Evolutionary conservation across 1,284 basidiomycete species (phyloP).

Genomic region (Fomes fomentarius): DNA sequence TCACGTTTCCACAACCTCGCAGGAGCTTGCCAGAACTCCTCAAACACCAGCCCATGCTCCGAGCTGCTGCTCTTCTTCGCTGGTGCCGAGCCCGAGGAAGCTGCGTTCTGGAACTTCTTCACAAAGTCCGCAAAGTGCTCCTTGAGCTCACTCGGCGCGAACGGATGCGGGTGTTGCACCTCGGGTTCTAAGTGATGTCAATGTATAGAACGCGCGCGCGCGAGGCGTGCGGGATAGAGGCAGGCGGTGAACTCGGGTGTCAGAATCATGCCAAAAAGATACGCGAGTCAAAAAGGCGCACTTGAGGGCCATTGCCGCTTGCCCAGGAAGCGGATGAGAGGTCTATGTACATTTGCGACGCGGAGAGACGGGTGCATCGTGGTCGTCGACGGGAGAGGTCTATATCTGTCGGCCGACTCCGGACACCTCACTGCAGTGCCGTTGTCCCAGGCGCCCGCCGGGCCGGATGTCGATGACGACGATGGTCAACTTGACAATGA

Average conservation of each 20-base stretch:
- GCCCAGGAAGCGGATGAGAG: slow-evolving; percentile 83
- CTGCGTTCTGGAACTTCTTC: slow-evolving; percentile 47
- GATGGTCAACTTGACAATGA: no score
- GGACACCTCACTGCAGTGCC: no score
- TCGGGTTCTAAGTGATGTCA: slow-evolving; percentile 51
- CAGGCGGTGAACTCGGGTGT: no score
- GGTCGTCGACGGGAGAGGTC: slow-evolving; percentile 14
- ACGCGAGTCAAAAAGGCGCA: slow-evolving; percentile 37
- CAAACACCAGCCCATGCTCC: slow-evolving; percentile 47
- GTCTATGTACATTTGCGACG: slow-evolving; percentile 48
- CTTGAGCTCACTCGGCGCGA: slow-evolving; percentile 72
- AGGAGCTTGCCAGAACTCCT: slow-evolving; percentile 84
- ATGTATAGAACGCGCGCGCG: no score
- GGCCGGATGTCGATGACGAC: no score
- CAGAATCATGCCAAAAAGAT: no score
- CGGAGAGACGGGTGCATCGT: slow-evolving; percentile 54
- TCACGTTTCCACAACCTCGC: slow-evolving; percentile 65
- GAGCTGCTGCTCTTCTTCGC: slow-evolving; percentile 30
- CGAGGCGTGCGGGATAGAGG: no score
- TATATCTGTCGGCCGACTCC: slow-evolving; percentile 19
- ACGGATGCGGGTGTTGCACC: slow-evolving; percentile 73
- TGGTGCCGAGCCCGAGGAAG: slow-evolving; percentile 28
- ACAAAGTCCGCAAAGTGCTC: slow-evolving; percentile 64
- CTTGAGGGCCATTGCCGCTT: slow-evolving; percentile 65
- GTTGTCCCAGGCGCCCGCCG: no score